Percentiles rank a stretch among this genome's conserved stretches.
phyloP scores from a whole-genome alignment of 2,329 filamentous ascomycete species.

The Aspergillus alliaceus region DNA sequence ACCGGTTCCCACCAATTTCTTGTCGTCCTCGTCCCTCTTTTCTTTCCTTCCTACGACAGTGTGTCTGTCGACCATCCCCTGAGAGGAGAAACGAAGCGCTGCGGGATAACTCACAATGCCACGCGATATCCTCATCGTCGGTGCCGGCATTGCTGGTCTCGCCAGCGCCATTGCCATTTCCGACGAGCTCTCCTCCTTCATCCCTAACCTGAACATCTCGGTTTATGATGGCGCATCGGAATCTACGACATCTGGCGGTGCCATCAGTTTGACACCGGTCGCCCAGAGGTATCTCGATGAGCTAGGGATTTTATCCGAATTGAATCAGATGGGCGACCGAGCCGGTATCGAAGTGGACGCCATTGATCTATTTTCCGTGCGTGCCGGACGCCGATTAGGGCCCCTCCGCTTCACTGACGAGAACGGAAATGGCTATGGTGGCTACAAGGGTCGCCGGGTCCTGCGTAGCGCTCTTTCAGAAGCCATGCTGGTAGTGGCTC shows the following conservation, averaged over 20 bases:
- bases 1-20: not conserved
- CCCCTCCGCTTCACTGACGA: slow-evolving; percentile 29
- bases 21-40: not conserved
- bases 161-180: slow-evolving; percentile 20
- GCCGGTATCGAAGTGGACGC: slow-evolving; percentile 29
- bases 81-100: not conserved
- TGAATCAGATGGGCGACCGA: slow-evolving; percentile 30
- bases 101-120: slow-evolving; percentile 1
- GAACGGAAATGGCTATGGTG: slow-evolving; percentile 23
- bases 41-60: not conserved
- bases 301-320: slow-evolving; percentile 32
- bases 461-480: slow-evolving; percentile 33
- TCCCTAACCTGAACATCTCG: slow-evolving; percentile 21
- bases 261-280: slow-evolving; percentile 38
- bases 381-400: slow-evolving; percentile 31
- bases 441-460: slow-evolving; percentile 33
- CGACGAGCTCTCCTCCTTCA: slow-evolving; percentile 14
- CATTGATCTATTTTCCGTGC: slow-evolving; percentile 34
- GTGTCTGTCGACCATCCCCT: not conserved
- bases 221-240: slow-evolving; percentile 30
- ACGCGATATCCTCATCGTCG: slow-evolving; percentile 22
- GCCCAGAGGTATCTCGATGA: slow-evolving; percentile 36
- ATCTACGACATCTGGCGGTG: slow-evolving; percentile 34
- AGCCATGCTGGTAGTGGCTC: slow-evolving; percentile 31
- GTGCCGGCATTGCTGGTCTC: slow-evolving; percentile 24